Base-by-base conservation (phyloP, 306 rosid genomes). In the Glycyrrhiza uralensis region DNA sequence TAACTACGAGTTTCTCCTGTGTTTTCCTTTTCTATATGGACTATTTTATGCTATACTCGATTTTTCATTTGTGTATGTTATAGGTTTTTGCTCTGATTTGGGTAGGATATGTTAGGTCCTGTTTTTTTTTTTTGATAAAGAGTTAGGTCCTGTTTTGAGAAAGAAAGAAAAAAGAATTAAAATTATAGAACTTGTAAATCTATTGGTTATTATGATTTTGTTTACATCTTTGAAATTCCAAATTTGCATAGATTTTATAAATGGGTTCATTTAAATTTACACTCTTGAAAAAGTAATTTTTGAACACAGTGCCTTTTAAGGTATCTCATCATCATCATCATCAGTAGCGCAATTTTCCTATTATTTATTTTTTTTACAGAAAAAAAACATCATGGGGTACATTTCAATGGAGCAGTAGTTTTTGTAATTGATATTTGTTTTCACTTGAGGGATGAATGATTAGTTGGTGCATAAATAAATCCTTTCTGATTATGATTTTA, bases 181-280 rank as follows among this genome's bases (percentile, higher is more conserved):
- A 42, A 71, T 29, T 29, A 7, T 57, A 22, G 47, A 69, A 29
- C 4, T n/a, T 4, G 8, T 18, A 29, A 50, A 12, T 59, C 32
- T 63, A 54, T 11, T 17, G 22, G 8, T 24, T 75, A 28, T 24
- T 75, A 28, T 69, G 74, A 68, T 52, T 63, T 59, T 63, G 45
- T 68, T 52, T 62, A 52, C 61, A 44, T 57, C 14, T 80, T 68
- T 69, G 38, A 13, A 38, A 56, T 54, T 26, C 8, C 56, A 69
- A 62, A 15, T 75, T 28, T 62, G 18, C 10, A 13, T 24, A 44
- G 47, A 26, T 63, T 61, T 63, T 54, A 55, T 29, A 20, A 79
- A 64, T 56, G 18, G 18, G 24, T 63, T 52, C 8, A 26, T 57
- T 57, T 51, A 1, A 56, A 15, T 23, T 29, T 5, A n/a, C 19